Evolutionary conservation across 2,329 filamentous ascomycete genomes (phyloP), one percentile per base, ranked within the genome.

Genomic region (Phyllosticta ampelicida): DNA sequence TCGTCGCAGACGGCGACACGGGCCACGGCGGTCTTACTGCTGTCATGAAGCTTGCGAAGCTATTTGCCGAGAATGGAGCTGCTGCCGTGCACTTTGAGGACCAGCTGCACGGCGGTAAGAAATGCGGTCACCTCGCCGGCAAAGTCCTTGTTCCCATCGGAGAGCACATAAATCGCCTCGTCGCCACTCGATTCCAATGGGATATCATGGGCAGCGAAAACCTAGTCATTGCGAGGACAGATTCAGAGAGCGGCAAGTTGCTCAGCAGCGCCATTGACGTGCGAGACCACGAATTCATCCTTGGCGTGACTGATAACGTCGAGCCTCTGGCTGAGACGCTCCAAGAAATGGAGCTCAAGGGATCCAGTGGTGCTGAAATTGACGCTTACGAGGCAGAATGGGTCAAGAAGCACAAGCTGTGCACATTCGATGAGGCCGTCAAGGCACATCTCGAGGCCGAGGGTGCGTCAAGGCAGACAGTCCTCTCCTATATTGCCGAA

Each of bases 31-130:
- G 94, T 11, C 78, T 97, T 44, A 91, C 90, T 1, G 89, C 94
- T 0, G 92, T 99, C 2, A 80, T 97, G 63, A 99, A 99, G 78
- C 82, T 99, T 19, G 91, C 94, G 48, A 99, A 97, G 76, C 83
- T 97, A 8, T 99, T 99, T 66, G 94, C 94, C 18, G 94, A 99
- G 75, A 95, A 95, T 65, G 94, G 94, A 56, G 94, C 94, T 0
- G 94, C 94, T 0, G 94, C 87, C 9, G 94, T 99, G 1, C 94
- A 99, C 73, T 96, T 99, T 62, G 94, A 99, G 73, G 94, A 99
- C 69, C 94, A 99, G 75, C 82, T 97, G 52, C 94, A 97, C 70
- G 94, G 94, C 50, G 94, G 94, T 61, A 99, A 99, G 79, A 99
- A 97, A 75, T 99, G 94, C 69, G 94, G 94, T 16, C 94, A 99